phyloP scores from a whole-genome alignment of 805 yeast genomes.

The Candida pseudoglaebosa region DNA sequence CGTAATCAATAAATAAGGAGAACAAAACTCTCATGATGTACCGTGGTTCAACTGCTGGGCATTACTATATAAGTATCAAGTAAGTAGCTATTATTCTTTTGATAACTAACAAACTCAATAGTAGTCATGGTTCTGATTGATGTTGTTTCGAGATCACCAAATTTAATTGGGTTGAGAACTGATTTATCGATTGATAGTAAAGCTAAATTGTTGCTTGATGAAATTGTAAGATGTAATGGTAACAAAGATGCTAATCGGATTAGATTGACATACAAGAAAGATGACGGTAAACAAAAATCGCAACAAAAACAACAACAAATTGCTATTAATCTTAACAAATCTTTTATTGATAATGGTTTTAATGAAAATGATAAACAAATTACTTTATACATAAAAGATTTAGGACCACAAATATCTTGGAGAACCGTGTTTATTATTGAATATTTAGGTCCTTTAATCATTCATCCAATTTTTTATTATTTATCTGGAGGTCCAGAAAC shows the following conservation, averaged over 20 bases:
- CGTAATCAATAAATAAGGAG: too few relatives aligned
- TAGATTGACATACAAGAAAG: slow-evolving; percentile 23
- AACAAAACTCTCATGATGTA: too few relatives aligned
- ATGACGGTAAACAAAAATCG: slow-evolving; percentile 11
- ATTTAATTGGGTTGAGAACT: slow-evolving; percentile 45
- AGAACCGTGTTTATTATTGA: slow-evolving; percentile 84
- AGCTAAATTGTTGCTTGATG: slow-evolving; percentile 40
- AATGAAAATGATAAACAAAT: slow-evolving; percentile 28
- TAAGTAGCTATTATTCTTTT: too few relatives aligned
- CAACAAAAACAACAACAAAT: too few relatives aligned
- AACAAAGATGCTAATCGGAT: slow-evolving; percentile 28
- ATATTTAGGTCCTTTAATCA: slow-evolving; percentile 82
- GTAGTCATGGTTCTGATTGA: slow-evolving; percentile 42
- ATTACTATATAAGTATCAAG: too few relatives aligned
- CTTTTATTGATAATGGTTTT: slow-evolving; percentile 45
- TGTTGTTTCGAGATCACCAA: slow-evolving; percentile 59
- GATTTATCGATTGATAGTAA: slow-evolving; percentile 27
- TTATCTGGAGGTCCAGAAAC: slow-evolving; percentile 25
- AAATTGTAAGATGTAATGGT: slow-evolving; percentile 41
- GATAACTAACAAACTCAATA: too few relatives aligned
- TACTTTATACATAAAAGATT: slow-evolving; percentile 69
- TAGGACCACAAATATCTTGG: slow-evolving; percentile 94
- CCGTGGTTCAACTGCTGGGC: too few relatives aligned
- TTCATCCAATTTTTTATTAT: slow-evolving; percentile 69
- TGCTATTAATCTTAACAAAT: slow-evolving; percentile 44